A percentile compares a stretch with the other conserved stretches of the same genome.
Evolutionary conservation across 139 green algal species (phyloP).

Genomic region (Closterium sp.): DNA sequence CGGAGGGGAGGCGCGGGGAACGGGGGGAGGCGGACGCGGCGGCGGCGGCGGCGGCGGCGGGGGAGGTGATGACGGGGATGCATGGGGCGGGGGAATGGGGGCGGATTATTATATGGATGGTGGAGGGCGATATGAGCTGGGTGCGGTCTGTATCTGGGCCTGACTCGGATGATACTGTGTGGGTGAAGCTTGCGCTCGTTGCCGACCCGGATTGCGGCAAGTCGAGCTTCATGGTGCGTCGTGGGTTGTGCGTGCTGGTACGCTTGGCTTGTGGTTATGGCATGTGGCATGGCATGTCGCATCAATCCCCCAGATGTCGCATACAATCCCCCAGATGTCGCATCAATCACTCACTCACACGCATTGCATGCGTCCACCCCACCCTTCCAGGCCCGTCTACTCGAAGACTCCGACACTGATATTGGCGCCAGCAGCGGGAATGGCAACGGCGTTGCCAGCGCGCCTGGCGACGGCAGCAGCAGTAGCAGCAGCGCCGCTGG

Average conservation of each 20-base stretch:
- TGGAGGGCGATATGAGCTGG: not conserved
- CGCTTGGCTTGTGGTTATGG: too few species aligned
- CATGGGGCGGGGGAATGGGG: not conserved
- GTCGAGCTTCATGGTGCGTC: not conserved
- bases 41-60: too few species aligned
- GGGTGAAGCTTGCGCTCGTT: not conserved
- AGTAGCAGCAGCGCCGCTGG: not conserved
- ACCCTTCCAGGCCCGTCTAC: not conserved
- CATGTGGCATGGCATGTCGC: too few species aligned
- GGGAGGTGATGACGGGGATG: not conserved
- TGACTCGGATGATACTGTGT: not conserved
- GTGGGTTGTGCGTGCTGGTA: too few species aligned
- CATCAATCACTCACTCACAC: not conserved
- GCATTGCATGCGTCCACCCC: not conserved
- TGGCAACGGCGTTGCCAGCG: not conserved
- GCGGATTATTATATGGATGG: not conserved
- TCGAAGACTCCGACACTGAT: not conserved
- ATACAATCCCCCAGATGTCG: too few species aligned
- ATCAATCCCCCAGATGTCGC: too few species aligned
- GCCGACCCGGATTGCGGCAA: not conserved
- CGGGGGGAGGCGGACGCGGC: not conserved
- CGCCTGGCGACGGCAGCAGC: not conserved
- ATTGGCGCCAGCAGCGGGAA: not conserved
- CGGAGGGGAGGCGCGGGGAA: not conserved
- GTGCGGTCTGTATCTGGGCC: not conserved